A percentile compares a stretch with the other conserved stretches of the same genome.
These are phyloP conservation scores for Nepenthes gracilis DNA, from an alignment of 148 eudicot species.

Conservation along the genomic window DNA sequence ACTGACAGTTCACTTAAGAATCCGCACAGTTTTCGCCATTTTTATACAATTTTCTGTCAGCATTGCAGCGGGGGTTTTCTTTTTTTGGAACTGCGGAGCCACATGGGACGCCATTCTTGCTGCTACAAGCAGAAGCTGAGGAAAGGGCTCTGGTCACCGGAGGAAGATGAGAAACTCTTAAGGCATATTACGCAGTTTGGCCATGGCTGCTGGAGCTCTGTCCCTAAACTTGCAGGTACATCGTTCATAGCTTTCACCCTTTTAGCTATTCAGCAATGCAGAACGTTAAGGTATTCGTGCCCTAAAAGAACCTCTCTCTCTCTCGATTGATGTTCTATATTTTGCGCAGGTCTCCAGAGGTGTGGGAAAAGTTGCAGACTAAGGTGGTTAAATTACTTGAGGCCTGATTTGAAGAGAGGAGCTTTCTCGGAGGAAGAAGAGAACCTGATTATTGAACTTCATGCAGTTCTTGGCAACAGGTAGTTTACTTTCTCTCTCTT, in stretches of 20 bases:
- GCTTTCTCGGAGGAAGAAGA: constrained; percentile 85
- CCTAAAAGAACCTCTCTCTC: no score
- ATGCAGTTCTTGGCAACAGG: constrained; percentile 88
- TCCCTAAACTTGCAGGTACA: constrained; percentile 84
- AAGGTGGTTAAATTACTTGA: constrained; percentile 84
- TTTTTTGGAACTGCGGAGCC: not conserved
- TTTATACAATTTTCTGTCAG: constrained; percentile 8
- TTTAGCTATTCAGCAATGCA: constrained; percentile 2
- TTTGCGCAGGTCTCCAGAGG: constrained; percentile 60
- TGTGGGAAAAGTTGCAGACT: constrained; percentile 96
- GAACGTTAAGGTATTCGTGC: no score
- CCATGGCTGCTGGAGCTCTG: constrained; percentile 98
- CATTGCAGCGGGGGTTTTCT: constrained; percentile 5
- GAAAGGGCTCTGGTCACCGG: constrained; percentile 97
- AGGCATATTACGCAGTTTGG: constrained; percentile 68
- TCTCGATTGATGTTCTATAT: not conserved
- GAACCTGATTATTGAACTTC: constrained; percentile 74
- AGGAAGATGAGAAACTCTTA: constrained; percentile 87
- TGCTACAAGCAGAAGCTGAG: constrained; percentile 90
- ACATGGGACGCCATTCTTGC: constrained; percentile 91
- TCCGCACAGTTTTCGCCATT: constrained; percentile 5
- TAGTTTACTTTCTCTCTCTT: not conserved
- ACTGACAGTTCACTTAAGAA: constrained; percentile 1
- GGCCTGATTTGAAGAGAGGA: constrained; percentile 91
- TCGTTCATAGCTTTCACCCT: not conserved